A percentile compares a stretch with the other conserved stretches of the same genome.
phyloP scores from a whole-genome alignment of 75 land plant genomes.

The Cryptomeria japonica region DNA sequence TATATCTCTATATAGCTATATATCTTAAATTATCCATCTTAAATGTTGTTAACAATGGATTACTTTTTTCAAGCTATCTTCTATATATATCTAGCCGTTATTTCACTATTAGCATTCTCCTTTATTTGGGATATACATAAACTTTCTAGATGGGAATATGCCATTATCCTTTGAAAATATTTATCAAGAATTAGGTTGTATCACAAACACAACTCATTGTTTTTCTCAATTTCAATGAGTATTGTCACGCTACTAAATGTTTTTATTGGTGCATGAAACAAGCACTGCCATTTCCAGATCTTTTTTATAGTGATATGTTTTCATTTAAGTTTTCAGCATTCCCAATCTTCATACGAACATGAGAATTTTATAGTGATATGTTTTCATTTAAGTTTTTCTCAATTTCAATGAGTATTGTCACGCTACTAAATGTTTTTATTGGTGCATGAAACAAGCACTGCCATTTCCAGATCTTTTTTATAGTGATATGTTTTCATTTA shows the following conservation, averaged over 20 bases:
- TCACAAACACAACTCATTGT: neutral
- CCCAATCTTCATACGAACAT: neutral
- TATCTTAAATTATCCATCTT: too few species aligned
- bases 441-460: neutral
- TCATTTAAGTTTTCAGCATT: neutral
- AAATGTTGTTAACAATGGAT: too few species aligned
- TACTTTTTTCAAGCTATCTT: neutral
- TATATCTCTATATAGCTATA: too few species aligned
- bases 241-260: neutral
- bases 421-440: neutral
- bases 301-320: neutral
- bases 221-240: neutral
- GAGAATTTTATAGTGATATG: neutral
- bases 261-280: neutral
- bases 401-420: neutral
- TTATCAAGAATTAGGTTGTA: neutral
- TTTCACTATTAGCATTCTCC: neutral
- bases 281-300: neutral
- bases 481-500: neutral
- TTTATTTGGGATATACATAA: neutral
- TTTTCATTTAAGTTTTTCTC: too few species aligned
- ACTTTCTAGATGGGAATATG: neutral
- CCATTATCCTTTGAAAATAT: neutral
- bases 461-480: too few species aligned
- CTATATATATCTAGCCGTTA: neutral